Percentiles rank a stretch among this genome's conserved stretches.
These are phyloP conservation scores for Stemphylium vesicarium DNA, from an alignment of 2,329 filamentous ascomycete species.

Conservation along the genomic window DNA sequence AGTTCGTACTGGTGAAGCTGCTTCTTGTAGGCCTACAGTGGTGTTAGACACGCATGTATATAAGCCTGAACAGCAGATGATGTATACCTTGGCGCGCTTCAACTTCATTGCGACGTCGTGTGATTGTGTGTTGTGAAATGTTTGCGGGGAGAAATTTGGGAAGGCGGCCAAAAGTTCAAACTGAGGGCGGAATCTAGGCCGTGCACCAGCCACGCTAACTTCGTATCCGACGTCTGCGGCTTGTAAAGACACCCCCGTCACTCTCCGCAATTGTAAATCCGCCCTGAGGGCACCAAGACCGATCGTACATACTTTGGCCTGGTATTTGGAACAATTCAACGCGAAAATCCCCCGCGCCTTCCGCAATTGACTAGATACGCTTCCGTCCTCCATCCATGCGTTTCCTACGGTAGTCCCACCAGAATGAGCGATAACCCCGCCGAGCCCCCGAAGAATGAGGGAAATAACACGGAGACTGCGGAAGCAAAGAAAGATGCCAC, in stretches of 20 bases:
- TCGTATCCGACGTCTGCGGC: constrained; percentile 19
- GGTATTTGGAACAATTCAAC: background rate
- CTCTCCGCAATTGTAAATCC: constrained; percentile 22
- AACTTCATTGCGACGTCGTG: constrained; percentile 36
- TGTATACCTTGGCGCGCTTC: constrained; percentile 38
- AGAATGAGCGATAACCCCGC: constrained; percentile 39
- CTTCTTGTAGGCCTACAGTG: constrained; percentile 81
- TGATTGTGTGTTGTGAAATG: constrained; percentile 6
- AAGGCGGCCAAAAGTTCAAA: constrained; percentile 17
- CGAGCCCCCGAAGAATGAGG: constrained; percentile 35
- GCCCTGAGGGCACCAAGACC: constrained; percentile 15
- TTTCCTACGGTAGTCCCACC: constrained; percentile 24
- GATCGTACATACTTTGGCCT: constrained; percentile 15
- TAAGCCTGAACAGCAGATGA: too few species aligned
- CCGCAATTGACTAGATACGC: constrained; percentile 1
- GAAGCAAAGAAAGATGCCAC: constrained; percentile 16
- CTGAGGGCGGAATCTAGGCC: constrained; percentile 14
- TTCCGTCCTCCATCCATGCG: constrained; percentile 16
- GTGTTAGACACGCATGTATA: background rate
- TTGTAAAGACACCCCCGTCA: constrained; percentile 19
- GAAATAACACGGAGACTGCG: constrained; percentile 22
- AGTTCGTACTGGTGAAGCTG: constrained; percentile 91
- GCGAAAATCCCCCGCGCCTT: background rate
- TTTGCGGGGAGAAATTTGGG: constrained; percentile 18
- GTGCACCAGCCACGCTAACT: constrained; percentile 15